Conservation (phyloP, 352 stramenopile genomes). For the Thraustochytrium sp. region DNA sequence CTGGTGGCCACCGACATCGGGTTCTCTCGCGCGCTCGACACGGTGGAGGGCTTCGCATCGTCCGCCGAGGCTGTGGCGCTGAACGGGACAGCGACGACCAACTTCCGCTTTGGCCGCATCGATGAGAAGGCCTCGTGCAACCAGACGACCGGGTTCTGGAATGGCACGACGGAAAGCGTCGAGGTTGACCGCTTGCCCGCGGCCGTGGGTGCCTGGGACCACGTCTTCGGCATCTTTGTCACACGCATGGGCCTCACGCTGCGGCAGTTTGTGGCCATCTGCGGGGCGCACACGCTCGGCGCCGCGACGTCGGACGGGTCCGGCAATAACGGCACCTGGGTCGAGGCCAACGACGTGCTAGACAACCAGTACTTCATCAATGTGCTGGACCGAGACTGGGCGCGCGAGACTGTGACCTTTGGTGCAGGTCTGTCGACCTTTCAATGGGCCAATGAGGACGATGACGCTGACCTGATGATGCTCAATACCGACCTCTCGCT, state of each 20-base stretch:
- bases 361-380: conserved; percentile 35
- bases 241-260: conserved; percentile 27
- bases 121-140: not conserved
- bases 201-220: not conserved
- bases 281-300: conserved; percentile 15
- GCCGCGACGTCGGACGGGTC: not conserved
- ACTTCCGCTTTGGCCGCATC: not conserved
- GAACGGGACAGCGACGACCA: conserved; percentile 2
- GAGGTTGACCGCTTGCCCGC: not conserved
- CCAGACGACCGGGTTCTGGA: not conserved
- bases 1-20: not conserved
- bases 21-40: not conserved
- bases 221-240: conserved; percentile 39
- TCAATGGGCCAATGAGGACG: not conserved
- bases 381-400: conserved; percentile 9
- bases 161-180: not conserved
- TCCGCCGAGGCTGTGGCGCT: not conserved
- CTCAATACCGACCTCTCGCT: conserved; percentile 20
- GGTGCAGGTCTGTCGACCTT: not conserved
- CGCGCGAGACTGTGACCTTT: not conserved
- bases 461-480: conserved; percentile 30
- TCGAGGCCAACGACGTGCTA: not conserved
- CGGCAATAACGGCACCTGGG: conserved; percentile 13
- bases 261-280: not conserved
- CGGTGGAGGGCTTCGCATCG: not conserved